phyloP scores from a whole-genome alignment of 225 moss, liverwort and hornwort genomes.

The Pleurozium schreberi region DNA sequence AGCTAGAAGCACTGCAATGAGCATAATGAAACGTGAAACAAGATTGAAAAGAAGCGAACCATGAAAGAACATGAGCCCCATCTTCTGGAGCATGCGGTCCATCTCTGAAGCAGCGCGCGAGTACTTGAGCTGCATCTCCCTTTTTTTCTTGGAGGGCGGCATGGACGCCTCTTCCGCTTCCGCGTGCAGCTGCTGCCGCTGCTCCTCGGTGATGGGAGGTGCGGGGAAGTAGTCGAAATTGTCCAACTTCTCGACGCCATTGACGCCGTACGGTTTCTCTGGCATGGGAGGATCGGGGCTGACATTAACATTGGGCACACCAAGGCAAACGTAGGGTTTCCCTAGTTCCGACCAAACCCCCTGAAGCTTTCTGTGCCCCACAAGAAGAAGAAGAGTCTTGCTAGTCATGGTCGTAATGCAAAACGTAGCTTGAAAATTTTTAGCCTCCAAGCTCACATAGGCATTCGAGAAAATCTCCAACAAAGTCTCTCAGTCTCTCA shows the following conservation, averaged over 20 bases:
- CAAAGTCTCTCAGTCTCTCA: neutral
- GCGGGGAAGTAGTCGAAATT: constrained; percentile 48
- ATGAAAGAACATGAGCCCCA: constrained; percentile 78
- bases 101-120: constrained; percentile 32
- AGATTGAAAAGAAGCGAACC: neutral
- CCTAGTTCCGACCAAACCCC: constrained; percentile 86
- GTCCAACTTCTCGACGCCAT: constrained; percentile 14
- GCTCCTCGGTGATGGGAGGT: constrained; percentile 9
- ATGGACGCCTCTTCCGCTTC: constrained; percentile 3
- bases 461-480: neutral
- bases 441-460: neutral
- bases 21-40: neutral
- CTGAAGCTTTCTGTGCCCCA: constrained; percentile 48
- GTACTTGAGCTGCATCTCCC: constrained; percentile 36
- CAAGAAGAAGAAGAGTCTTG: neutral
- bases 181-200: constrained; percentile 12
- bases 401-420: neutral
- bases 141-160: constrained; percentile 26
- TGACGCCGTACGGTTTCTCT: constrained; percentile 12
- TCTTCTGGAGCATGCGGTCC: constrained; percentile 68
- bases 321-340: constrained; percentile 60
- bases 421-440: neutral
- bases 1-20: neutral
- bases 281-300: constrained; percentile 55
- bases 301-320: constrained; percentile 43